phyloP scores from a whole-genome alignment of 139 green algal genomes.

The Chlamydomonas sp. region DNA sequence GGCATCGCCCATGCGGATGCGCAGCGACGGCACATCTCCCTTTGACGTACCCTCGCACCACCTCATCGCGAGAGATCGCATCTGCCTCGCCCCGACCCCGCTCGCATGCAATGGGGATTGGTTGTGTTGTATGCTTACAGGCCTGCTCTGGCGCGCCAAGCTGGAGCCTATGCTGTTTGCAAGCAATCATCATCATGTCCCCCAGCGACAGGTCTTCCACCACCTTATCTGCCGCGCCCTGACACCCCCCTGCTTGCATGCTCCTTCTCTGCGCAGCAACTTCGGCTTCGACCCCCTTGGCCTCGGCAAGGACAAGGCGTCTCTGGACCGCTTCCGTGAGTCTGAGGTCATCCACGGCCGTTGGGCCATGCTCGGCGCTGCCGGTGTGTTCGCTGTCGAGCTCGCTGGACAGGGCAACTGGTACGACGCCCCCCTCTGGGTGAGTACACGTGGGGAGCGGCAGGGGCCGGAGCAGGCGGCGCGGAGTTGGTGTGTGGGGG shows the following conservation, averaged over 20 bases:
- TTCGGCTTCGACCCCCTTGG: background rate
- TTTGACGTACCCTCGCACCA: too few species aligned
- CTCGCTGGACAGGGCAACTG: slow-evolving; percentile 48
- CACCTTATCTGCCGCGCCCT: background rate
- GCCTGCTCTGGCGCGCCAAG: too few species aligned
- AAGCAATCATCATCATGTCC: background rate
- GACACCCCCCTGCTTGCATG: background rate
- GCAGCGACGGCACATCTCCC: too few species aligned
- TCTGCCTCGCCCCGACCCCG: background rate
- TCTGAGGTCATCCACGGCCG: slow-evolving; percentile 15
- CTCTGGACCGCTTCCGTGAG: slow-evolving; percentile 2
- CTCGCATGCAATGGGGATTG: background rate
- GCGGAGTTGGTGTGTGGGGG: too few species aligned
- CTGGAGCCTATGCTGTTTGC: background rate
- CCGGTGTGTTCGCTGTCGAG: slow-evolving; percentile 49
- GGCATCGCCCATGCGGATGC: too few species aligned
- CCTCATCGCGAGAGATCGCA: background rate
- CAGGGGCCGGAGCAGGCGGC: background rate
- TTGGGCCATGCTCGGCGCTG: slow-evolving; percentile 16
- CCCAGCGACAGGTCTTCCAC: background rate
- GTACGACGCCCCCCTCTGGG: slow-evolving; percentile 5
- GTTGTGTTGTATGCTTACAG: too few species aligned
- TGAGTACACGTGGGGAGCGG: slow-evolving; percentile 1
- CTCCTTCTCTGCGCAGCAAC: slow-evolving; percentile 2
- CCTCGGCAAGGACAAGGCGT: background rate